Conservation (phyloP, 2,329 filamentous ascomycete species). For the Alternaria arbusti region DNA sequence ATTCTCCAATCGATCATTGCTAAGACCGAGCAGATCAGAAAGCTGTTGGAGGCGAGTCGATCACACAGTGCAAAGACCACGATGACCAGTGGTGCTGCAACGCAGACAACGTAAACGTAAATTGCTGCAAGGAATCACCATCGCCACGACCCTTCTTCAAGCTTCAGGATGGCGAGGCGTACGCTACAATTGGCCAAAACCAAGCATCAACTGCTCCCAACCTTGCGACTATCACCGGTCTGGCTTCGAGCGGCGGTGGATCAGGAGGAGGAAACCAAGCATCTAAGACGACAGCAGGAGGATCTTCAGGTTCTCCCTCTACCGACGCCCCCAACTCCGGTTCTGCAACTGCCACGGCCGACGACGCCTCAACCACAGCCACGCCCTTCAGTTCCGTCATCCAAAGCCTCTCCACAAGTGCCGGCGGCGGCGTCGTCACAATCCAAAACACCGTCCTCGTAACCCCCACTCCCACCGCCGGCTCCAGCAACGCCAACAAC, state of each 20-base stretch:
- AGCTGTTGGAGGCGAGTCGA: slow-evolving; percentile 36
- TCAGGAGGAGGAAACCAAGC: slow-evolving; percentile 15
- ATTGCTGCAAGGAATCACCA: slow-evolving; percentile 44
- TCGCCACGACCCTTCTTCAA: slow-evolving; percentile 41
- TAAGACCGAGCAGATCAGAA: slow-evolving; percentile 26
- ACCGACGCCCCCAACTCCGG: slow-evolving; percentile 4
- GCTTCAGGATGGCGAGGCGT: slow-evolving; percentile 38
- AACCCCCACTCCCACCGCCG: slow-evolving; percentile 17
- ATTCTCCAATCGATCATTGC: neutral
- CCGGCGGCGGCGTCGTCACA: slow-evolving; percentile 31
- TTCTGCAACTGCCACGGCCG: neutral
- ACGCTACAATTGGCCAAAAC: slow-evolving; percentile 40
- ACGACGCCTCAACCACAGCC: slow-evolving; percentile 10
- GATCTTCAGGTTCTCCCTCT: neutral
- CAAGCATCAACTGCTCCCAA: slow-evolving; percentile 22
- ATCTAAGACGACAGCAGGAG: slow-evolving; percentile 19
- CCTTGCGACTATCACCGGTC: slow-evolving; percentile 37
- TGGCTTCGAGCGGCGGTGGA: slow-evolving; percentile 15
- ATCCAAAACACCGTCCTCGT: slow-evolving; percentile 26
- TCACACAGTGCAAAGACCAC: slow-evolving; percentile 42
- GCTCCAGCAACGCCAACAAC: neutral
- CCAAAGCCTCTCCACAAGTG: slow-evolving; percentile 30
- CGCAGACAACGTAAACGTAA: slow-evolving; percentile 31
- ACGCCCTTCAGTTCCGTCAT: slow-evolving; percentile 31
- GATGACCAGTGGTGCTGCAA: slow-evolving; percentile 47